Evolutionary conservation across 108 stramenopile genomes (phyloP).

Genomic region (Nannochloropsis oceanica): DNA sequence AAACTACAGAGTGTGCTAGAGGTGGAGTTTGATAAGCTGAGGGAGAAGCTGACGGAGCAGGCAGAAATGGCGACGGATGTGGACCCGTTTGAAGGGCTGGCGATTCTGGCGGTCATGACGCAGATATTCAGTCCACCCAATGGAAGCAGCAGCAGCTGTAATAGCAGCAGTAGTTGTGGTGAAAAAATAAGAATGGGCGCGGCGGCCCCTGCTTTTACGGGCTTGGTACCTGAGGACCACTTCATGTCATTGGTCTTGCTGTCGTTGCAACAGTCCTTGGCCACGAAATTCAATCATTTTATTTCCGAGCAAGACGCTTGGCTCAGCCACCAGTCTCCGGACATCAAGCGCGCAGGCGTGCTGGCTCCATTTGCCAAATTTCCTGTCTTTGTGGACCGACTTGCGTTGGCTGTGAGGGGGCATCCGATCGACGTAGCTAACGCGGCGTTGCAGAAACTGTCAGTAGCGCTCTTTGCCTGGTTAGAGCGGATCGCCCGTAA

Average conservation of each 20-base stretch:
- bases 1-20: not conserved
- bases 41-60: not conserved
- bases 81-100: not conserved
- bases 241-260: not conserved
- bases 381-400: not conserved
- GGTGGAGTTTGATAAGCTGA: not conserved
- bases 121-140: not conserved
- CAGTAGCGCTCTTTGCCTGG: not conserved
- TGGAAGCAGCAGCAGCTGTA: not conserved
- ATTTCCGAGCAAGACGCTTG: not conserved
- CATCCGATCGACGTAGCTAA: not conserved
- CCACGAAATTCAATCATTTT: not conserved
- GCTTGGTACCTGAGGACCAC: not conserved
- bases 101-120: not conserved
- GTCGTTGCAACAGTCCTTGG: not conserved
- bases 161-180: too few species aligned
- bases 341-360: not conserved
- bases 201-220: not conserved
- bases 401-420: not conserved
- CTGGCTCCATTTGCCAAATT: not conserved
- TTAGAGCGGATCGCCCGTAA: not conserved
- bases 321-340: not conserved
- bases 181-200: not conserved
- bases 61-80: not conserved
- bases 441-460: not conserved